These are phyloP conservation scores for Fraxinus americana DNA, from an alignment of 257 asterid species.

Conservation along the genomic window DNA sequence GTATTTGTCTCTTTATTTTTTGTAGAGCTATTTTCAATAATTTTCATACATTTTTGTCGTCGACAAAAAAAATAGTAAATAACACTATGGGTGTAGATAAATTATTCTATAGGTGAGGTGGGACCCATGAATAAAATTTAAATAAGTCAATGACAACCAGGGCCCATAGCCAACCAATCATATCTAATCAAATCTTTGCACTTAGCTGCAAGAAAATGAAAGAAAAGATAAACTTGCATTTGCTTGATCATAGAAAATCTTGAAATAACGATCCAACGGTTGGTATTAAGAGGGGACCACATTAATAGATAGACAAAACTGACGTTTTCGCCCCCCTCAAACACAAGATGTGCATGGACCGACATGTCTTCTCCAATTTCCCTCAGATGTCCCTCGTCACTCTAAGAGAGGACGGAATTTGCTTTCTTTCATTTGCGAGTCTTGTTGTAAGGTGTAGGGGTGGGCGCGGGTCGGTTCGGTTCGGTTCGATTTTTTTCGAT, in stretches of 20 bases:
- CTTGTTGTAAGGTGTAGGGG: no score
- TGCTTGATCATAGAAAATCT: neutral
- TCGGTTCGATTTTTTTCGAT: no score
- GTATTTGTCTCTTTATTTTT: no score
- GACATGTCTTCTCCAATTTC: constrained; percentile 4
- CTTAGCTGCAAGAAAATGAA: neutral
- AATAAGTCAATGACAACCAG: neutral
- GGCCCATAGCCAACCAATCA: neutral
- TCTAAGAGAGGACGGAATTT: no score
- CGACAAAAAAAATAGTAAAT: neutral
- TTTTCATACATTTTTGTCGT: no score
- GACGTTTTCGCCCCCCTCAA: neutral
- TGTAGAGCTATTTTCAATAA: no score
- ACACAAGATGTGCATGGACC: neutral
- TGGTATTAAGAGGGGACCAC: neutral
- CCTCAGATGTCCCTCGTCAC: neutral
- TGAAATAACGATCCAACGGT: neutral
- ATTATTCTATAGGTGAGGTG: neutral
- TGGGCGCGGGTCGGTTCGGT: no score
- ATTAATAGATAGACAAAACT: neutral
- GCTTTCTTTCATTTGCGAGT: no score
- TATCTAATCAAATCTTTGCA: neutral
- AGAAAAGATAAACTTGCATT: neutral
- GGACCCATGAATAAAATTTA: neutral
- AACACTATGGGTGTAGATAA: neutral